These are phyloP conservation scores for Nothophytophthora sp. DNA, from an alignment of 352 stramenopile species.

Conservation along the genomic window DNA sequence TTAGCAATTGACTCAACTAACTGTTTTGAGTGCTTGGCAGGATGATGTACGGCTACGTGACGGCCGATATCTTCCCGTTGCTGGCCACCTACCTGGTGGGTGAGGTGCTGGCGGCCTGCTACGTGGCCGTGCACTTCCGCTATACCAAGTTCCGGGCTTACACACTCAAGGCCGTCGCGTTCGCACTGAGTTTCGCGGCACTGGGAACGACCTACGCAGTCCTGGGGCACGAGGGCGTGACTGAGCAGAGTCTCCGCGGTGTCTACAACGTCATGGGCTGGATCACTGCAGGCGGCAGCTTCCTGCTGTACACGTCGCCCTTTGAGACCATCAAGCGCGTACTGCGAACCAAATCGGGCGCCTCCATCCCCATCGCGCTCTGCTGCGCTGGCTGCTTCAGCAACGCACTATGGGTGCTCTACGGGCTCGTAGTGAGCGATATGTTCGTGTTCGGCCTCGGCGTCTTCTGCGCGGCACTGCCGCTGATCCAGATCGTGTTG, in stretches of 20 bases:
- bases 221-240: constrained; percentile 28
- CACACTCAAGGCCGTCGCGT: constrained; percentile 31
- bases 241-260: constrained; percentile 28
- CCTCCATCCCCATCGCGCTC: constrained; percentile 66
- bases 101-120: constrained; percentile 44
- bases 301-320: constrained; percentile 67
- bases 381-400: constrained; percentile 61
- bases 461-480: constrained; percentile 47
- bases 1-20: constrained; percentile 4
- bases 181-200: constrained; percentile 42
- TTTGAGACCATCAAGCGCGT: constrained; percentile 60
- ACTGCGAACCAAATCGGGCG: constrained; percentile 49
- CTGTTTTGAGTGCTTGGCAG: constrained; percentile 17
- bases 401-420: constrained; percentile 78
- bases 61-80: constrained; percentile 42
- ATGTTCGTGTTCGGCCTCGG: constrained; percentile 60
- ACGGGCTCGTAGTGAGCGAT: constrained; percentile 53
- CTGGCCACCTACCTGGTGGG: constrained; percentile 56
- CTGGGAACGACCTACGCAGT: constrained; percentile 52
- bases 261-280: constrained; percentile 39
- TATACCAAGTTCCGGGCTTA: constrained; percentile 36
- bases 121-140: constrained; percentile 48
- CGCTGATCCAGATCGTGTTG: constrained; percentile 53
- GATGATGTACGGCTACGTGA: constrained; percentile 69
- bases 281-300: constrained; percentile 51